These are phyloP conservation scores for Marsdenia floribunda DNA, from an alignment of 257 asterid species.

Conservation along the genomic window DNA sequence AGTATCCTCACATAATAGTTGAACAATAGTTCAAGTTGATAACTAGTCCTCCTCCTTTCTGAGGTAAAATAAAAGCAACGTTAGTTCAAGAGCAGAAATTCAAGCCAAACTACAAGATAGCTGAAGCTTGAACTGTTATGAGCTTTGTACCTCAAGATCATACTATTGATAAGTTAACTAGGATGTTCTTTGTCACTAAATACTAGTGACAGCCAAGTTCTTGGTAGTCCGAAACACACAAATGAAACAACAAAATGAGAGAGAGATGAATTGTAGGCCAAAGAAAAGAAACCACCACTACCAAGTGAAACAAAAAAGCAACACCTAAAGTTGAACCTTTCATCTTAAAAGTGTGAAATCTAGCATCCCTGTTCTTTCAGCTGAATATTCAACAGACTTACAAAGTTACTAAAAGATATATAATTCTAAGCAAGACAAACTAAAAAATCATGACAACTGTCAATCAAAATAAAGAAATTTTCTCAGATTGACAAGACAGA, in stretches of 20 bases:
- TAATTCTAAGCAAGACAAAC: neutral
- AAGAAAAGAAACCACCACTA: neutral
- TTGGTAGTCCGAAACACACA: neutral
- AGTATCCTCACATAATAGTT: slow-evolving; percentile 66
- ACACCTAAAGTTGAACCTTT: neutral
- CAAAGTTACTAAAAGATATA: neutral
- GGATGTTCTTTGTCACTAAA: neutral
- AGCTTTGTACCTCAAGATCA: neutral
- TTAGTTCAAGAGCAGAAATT: neutral
- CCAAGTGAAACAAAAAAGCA: neutral
- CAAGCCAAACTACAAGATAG: neutral
- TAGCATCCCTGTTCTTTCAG: neutral
- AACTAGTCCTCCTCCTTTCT: slow-evolving; percentile 77
- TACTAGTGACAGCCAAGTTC: neutral
- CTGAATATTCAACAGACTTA: neutral
- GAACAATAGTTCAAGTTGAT: slow-evolving; percentile 69
- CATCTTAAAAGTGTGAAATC: neutral
- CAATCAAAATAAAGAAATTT: neutral
- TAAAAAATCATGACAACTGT: neutral
- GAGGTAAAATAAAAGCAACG: slow-evolving; percentile 23
- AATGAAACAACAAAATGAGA: neutral
- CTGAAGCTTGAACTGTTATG: neutral
- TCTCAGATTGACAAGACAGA: neutral
- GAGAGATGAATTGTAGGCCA: neutral
- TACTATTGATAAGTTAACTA: neutral